Evolutionary conservation across 345 rosid species (phyloP), one percentile per base, ranked within the genome.

Genomic region (Cardamine resedifolia): DNA sequence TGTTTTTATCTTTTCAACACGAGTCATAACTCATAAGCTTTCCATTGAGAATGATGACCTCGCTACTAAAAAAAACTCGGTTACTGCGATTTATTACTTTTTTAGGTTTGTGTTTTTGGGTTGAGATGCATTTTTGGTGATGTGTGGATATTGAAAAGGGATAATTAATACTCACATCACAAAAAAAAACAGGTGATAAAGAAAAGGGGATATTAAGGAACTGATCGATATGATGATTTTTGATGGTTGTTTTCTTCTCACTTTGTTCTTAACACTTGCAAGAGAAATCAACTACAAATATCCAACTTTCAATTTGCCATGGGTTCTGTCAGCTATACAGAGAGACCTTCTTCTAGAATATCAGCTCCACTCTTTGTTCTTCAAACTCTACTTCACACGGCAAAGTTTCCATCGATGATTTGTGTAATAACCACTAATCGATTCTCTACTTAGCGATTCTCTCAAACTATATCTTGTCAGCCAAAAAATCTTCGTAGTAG

Each of bases 11-110:
- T 64, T 6, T n/a, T 18, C 27, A 53, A 21, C 70, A 41, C n/a
- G 12, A 43, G 27, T 58, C 61, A 71, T 28, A 47, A 64, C 67
- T 58, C 45, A 4, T 38, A 15, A 74, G 19, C 26, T 58, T 71
- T 68, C 24, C n/a, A 30, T 68, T 68, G 64, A 68, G 39, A 68
- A 51, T 50, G 62, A 50, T 14, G 16, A 15, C 45, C 52, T n/a
- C 56, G 9, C 9, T 30, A 52, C 26, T 63, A 24, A 64, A 10
- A 20, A 41, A 48, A n/a, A n/a, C n/a, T 34, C 8, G 47, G 15
- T 6, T 31, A 14, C 60, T 27, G 7, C 21, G n/a, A 43, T 28
- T 44, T 20, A 12, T 16, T 19, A 27, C 3, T 23, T 4, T 14
- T 43, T 1, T 8, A 36, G 21, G 10, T 52, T 27, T 53, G 39